Base-by-base conservation (phyloP, 78 protist species). In the Polysphondylium violaceum region DNA sequence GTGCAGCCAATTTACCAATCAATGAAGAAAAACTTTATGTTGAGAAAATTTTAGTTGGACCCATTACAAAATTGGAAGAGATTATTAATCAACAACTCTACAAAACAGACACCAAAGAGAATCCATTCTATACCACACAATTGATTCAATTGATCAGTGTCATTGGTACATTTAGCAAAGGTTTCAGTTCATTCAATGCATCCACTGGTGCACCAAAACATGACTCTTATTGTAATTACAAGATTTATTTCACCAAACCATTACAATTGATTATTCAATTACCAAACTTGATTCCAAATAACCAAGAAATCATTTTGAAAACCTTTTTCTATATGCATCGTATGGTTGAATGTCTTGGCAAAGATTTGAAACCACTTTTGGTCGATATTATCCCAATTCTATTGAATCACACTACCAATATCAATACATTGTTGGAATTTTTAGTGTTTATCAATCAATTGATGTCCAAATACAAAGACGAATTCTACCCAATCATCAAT, bases 291-390 rank as follows among this genome's bases (percentile, higher is more conserved):
- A 16, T 83, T 17, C 91, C 67, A 31, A 25, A 31, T 14, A 83
- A 83, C 56, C 81, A 83, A 17, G 91, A 83, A 23, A 69, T 83
- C 5, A 83, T 59, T 31, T 67, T 73, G 0, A 83, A 64, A 74
- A 83, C 79, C 41, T 83, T 69, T 53, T 67, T 83, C 25, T 83
- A 83, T 44, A 69, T 83, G 79, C 91, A 83, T 69, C 75, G 91
- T 68, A 83, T 83, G 91, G 91, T 83, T 0, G 91, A 83, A 33
- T 72, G 76, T 21, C 40, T 83, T 5, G 91, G 91, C 19, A 59
- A 47, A 38, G 91, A 83, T 71, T 53, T 83, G 21, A 83, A 69
- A 35, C 91, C 91, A 83, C 33, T 69, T 8, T 38, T 83, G 0
- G 27, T 63, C 27, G 36, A 55, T 2, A 68, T 83, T 6, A 21